Base-by-base conservation (phyloP, 1,139 yeast species). In the Hemisphaericaspora xylanilytica region DNA sequence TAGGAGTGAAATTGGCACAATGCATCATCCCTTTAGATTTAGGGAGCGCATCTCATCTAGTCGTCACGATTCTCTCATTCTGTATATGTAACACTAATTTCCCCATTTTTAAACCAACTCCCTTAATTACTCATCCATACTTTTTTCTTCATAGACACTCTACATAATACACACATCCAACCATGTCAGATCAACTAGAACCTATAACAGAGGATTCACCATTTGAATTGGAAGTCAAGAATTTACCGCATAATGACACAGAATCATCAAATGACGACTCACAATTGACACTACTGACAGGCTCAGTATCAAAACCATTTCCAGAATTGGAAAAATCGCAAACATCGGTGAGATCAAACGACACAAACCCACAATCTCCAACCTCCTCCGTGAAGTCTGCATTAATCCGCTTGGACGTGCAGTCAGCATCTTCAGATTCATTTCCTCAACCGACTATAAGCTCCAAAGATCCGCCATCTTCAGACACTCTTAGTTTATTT, bases 401-500 rank as follows among this genome's bases (percentile, higher is more conserved):
- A 25, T 12, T 25, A 12, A 25, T 25, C 9, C 28, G 28, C 28
- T 25, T 25, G 28, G 28, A 25, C 5, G 28, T 25, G 5, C 28
- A 25, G 6, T 12, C 28, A 4, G 15, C 28, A 5, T 25, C 28
- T 14, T 25, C 28, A 25, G 28, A 12, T 6, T 25, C 28, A 4
- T 25, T 15, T 6, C 28, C 28, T 3, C 5, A 25, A n/a, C 5
- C 28, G 4, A 12, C 14, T 12, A 12, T 12, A 25, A 25, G 13
- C 5, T 12, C 28, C n/a, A 25, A 25, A 12, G 28, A 12, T 12
- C 4, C 26, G 5, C 11, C 26, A 9, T 6, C 26, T 15, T 49
- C 64, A 36, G 70, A 65, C 42, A 65, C 73, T 0, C 58, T 63
- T 38, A 51, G 58, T 39, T 42, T 67, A 36, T 35, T 40, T 11